Evolutionary conservation across 2,329 filamentous ascomycete species (phyloP), one percentile per base, ranked within the genome.

Genomic region (Trichoderma aggressivum): DNA sequence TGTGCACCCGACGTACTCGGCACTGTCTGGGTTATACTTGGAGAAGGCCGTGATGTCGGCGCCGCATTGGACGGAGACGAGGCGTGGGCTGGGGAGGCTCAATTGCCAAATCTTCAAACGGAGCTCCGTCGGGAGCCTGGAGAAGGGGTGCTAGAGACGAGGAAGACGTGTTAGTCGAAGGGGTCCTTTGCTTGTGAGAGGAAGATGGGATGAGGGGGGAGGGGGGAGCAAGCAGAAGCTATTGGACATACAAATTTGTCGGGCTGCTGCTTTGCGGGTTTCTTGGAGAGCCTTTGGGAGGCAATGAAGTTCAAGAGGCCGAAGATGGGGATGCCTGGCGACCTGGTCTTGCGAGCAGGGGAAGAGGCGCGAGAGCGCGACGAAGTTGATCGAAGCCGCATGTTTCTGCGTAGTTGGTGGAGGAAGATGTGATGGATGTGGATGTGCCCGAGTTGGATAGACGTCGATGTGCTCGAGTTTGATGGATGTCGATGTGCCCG

Each of bases 51-150:
- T 73, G 39, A 78, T 78, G 16, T 76, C 75, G 47, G 78, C 76
- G 32, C 81, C 81, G 75, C 82, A 85, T 55, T 78, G 79, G 34
- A 86, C 77, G 2, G 83, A 80, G 30, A 86, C 81, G 62, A 86
- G 77, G 36, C 85, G 83, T 12, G 81, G 76, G 16, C 76, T 75
- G 0, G 84, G 82, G 21, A 85, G 76, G 74, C 81, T 85, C 73
- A 82, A 79, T 53, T 78, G 78, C 85, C 85, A 86, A 62, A 86
- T 84, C 70, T 80, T 82, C 28, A 86, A 77, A 12, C 85, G 83
- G 18, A 86, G 77, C 74, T 86, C 85, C 14, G 80, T 75, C 1
- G 85, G 85, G 1, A 86, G 82, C 55, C 75, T 76, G 21, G 79
- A 72, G 73, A 86, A 86, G 62, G 78, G 74, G 59, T 77, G 80